phyloP scores from a whole-genome alignment of 495 filamentous ascomycete species.

The Trichocladium uniseriatum region DNA sequence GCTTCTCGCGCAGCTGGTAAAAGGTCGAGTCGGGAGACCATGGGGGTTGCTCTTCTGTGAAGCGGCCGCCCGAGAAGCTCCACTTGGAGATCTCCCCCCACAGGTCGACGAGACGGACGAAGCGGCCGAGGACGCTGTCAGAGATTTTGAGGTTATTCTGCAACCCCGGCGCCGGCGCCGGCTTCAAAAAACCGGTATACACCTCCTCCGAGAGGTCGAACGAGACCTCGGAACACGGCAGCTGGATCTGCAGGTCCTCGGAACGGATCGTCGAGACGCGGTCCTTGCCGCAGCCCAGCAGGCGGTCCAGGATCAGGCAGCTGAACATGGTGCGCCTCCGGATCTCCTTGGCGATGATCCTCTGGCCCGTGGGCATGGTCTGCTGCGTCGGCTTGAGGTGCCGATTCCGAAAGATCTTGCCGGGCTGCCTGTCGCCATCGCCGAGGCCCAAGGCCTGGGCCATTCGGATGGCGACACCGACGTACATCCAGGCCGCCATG shows the following conservation, averaged over 20 bases:
- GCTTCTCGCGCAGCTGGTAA: slow-evolving; percentile 46
- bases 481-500: slow-evolving; percentile 65
- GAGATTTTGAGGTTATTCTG: slow-evolving; percentile 34
- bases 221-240: slow-evolving; percentile 56
- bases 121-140: slow-evolving; percentile 59
- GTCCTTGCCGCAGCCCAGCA: slow-evolving; percentile 66
- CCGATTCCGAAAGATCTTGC: slow-evolving; percentile 20
- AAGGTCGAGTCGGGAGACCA: slow-evolving; percentile 59
- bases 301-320: slow-evolving; percentile 74
- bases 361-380: slow-evolving; percentile 30
- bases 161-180: slow-evolving; percentile 19
- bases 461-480: slow-evolving; percentile 65
- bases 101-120: slow-evolving; percentile 67
- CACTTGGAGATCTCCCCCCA: slow-evolving; percentile 72
- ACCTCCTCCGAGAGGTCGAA: slow-evolving; percentile 64
- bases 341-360: slow-evolving; percentile 63
- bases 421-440: slow-evolving; percentile 44
- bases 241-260: slow-evolving; percentile 57
- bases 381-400: slow-evolving; percentile 11
- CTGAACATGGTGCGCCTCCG: slow-evolving; percentile 78
- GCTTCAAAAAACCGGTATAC: slow-evolving; percentile 41
- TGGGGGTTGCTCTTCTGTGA: slow-evolving; percentile 49
- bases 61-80: slow-evolving; percentile 63
- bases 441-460: slow-evolving; percentile 64
- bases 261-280: slow-evolving; percentile 59